Conservation (phyloP, 1,284 basidiomycete genomes). For the Trichosporon faecale region DNA sequence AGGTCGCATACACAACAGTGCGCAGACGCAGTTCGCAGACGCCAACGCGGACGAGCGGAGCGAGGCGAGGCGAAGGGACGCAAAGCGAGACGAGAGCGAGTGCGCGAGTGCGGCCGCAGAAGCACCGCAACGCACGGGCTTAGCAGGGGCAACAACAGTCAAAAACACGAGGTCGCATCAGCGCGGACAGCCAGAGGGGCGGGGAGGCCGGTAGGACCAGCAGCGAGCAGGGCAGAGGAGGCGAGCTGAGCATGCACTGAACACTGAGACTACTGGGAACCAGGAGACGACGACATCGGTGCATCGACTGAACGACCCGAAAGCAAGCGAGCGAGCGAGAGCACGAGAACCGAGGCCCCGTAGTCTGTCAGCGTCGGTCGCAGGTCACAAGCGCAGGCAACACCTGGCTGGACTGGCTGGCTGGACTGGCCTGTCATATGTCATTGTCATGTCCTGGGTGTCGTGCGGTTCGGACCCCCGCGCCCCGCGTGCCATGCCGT, state of each 20-base stretch:
- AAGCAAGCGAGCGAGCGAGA: background rate
- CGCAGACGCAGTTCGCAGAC: background rate
- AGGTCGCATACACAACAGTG: background rate
- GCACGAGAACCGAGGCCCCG: background rate
- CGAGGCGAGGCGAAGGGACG: background rate
- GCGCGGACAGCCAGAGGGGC: background rate
- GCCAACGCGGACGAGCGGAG: background rate
- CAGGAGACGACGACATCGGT: background rate
- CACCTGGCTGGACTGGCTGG: too few relatives aligned
- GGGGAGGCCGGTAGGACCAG: background rate
- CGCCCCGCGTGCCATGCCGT: constrained; percentile 8
- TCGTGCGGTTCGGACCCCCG: constrained; percentile 5
- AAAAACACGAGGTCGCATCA: constrained; percentile 2
- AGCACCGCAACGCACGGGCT: background rate
- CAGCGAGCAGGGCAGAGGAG: background rate
- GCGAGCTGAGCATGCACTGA: background rate
- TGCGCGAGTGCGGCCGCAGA: background rate
- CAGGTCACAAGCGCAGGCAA: background rate
- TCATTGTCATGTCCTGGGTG: background rate
- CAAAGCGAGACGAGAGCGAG: background rate
- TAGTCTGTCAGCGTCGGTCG: background rate
- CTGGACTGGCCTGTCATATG: too few relatives aligned
- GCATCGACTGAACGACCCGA: background rate
- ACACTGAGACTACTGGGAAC: background rate
- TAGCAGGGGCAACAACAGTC: background rate